A percentile compares a stretch with the other conserved stretches of the same genome.
These are phyloP conservation scores for Trametes versicolor DNA, from an alignment of 1,284 basidiomycete genomes.

Conservation along the genomic window DNA sequence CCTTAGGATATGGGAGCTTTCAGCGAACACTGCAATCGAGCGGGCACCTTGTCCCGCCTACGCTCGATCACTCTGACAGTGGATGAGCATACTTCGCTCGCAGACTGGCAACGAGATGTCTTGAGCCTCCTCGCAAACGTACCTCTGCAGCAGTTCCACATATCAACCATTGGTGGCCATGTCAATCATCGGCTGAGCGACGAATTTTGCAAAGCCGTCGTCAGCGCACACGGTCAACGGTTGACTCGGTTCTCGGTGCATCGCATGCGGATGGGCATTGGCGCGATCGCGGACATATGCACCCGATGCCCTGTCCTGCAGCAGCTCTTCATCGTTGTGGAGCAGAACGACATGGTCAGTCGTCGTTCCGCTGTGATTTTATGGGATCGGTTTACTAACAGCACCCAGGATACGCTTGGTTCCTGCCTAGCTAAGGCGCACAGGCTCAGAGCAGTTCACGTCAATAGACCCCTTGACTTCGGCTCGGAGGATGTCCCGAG, in stretches of 20 bases:
- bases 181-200: conserved; percentile 52
- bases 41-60: conserved; percentile 53
- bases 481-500: conserved; percentile 39
- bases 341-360: conserved; percentile 56
- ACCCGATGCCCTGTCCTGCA: conserved; percentile 59
- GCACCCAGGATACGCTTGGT: conserved; percentile 49
- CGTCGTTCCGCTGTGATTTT: neutral
- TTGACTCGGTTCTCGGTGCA: conserved; percentile 71
- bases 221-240: conserved; percentile 57
- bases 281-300: conserved; percentile 64
- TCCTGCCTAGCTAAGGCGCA: conserved; percentile 46
- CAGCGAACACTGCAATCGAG: conserved; percentile 47
- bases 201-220: conserved; percentile 60
- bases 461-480: conserved; percentile 58
- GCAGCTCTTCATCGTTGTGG: conserved; percentile 68
- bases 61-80: conserved; percentile 68
- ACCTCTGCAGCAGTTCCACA: conserved; percentile 66
- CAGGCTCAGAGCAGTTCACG: conserved; percentile 58
- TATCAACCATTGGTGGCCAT: conserved; percentile 62
- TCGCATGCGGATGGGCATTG: conserved; percentile 62
- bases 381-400: neutral
- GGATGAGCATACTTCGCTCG: conserved; percentile 45
- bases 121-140: conserved; percentile 54
- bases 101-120: conserved; percentile 56
- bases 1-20: conserved; percentile 63